Evolutionary conservation across 768 basidiomycete genomes (phyloP), one percentile per base, ranked within the genome.

Genomic region (Amanita inopinata): DNA sequence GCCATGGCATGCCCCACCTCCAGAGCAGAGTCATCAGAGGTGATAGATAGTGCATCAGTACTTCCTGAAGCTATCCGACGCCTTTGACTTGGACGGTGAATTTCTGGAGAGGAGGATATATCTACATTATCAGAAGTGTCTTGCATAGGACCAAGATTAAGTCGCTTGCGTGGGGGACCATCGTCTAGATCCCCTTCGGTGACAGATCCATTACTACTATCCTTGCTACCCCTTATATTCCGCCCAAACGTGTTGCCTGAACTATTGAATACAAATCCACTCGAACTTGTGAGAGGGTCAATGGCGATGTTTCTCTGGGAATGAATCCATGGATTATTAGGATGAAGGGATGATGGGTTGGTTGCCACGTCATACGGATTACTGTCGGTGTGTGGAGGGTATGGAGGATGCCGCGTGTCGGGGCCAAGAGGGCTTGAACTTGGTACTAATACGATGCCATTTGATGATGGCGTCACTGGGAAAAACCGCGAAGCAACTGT

Each of bases 161-260:
- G 53, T 51, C 76, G 76, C 64, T 88, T 88, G 46, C 78, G 76
- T 38, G 84, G 83, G 28, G 78, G 81, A 10, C 76, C 82, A 11
- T 74, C 74, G 15, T 78, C 74, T 46, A 73, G 70, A 38, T 20
- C 33, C 17, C 17, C 7, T 31, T 46, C 45, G 20, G 23, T 46
- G 24, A 63, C 57, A 34, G 62, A 59, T 12, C 62, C 63, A 30
- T 60, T 48, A 39, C 62, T 58, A 41, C 64, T 62, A 24, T 63
- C 58, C 47, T 61, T 63, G n/a, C 53, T 58, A 17, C 56, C 61
- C 53, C 59, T 56, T 37, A 61, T 60, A 51, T 73, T 73, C 53
- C 76, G 69, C 51, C 67, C 68, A 40, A 73, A 71, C 70, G 75
- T 74, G 73, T 76, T 59, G 43, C 62, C 55, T 38, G 49, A 53